phyloP scores from a whole-genome alignment of 2,329 filamentous ascomycete species.

The Botryotinia convoluta region DNA sequence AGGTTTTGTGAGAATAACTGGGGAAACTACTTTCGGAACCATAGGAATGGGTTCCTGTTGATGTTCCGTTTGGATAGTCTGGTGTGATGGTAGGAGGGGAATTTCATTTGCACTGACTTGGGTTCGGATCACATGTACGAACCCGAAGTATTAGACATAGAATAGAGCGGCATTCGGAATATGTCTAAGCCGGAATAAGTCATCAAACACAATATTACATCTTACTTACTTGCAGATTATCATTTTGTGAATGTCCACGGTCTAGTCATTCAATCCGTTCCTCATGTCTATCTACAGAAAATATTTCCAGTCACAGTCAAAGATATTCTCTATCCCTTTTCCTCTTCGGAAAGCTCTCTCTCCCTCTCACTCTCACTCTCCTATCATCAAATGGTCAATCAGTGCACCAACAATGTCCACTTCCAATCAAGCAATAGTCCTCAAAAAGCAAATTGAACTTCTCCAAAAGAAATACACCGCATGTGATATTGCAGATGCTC shows the following conservation, averaged over 20 bases:
- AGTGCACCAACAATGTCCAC: constrained; percentile 10
- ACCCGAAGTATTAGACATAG: background rate
- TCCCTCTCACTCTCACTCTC: background rate
- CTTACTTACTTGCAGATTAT: background rate
- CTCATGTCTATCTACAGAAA: constrained; percentile 3
- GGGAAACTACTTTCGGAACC: background rate
- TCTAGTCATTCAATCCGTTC: background rate
- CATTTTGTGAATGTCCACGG: background rate
- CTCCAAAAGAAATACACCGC: constrained; percentile 42
- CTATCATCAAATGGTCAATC: background rate
- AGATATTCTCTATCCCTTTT: background rate
- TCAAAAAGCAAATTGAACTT: constrained; percentile 23
- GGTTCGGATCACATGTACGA: background rate
- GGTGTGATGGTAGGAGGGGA: background rate
- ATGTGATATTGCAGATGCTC: constrained; percentile 67
- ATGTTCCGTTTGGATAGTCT: background rate
- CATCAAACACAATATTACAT: background rate
- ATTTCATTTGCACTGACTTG: constrained; percentile 5
- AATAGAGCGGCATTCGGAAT: constrained; percentile 1
- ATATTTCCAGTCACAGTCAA: background rate
- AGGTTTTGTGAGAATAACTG: background rate
- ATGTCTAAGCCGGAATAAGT: background rate
- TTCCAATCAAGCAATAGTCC: background rate
- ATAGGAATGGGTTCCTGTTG: constrained; percentile 1
- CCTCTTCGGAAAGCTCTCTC: background rate